Base-by-base conservation (phyloP, 2,329 filamentous ascomycete genomes). In the Coniella vitis region DNA sequence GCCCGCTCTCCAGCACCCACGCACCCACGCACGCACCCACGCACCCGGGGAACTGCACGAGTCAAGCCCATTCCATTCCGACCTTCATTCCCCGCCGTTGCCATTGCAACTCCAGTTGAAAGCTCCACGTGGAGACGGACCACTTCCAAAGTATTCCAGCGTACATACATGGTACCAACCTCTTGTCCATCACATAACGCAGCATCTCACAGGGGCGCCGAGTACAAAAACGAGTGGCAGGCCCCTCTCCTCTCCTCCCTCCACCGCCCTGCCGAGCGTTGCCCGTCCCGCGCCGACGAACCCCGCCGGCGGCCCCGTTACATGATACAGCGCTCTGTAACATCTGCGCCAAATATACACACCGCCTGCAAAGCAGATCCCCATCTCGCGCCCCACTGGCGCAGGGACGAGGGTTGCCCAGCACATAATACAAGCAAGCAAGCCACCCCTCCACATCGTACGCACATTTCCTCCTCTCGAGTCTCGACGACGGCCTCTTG, bases 281-380 rank as follows among this genome's bases (percentile, higher is more conserved):
- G 35, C 32, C 2, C 21, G 19, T 29, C 16, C 34, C 37, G 19
- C 25, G 14, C 13, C 25, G 43, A 40, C 38, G 22, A 41, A 39
- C 22, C 17, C 35, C 35, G 35, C 35, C 35, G 22, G 19, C 22
- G 10, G n/a, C 9, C 14, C 25, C 22, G 14, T 14, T 40, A 29
- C 38, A 12, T 25, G 20, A 21, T 40, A 40, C 22, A 13, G 38
- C 16, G n/a, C 10, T 41, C 38, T 41, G 22, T 31, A 41, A 41
- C 38, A 31, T 29, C 22, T 36, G 20, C 42, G 42, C 21, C 32
- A 22, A 4, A 20, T 16, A 46, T 35, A 25, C 22, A 38, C 25
- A 46, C 44, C 44, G 44, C 44, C 36, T 32, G n/a, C 41, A n/a
- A 21, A 16, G 38, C 21, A 31, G 38, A 16, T 41, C 38, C 38